Evolutionary conservation across 179 eudicot species (phyloP), one percentile per base, ranked within the genome.

Genomic region (Patellifolia procumbens): DNA sequence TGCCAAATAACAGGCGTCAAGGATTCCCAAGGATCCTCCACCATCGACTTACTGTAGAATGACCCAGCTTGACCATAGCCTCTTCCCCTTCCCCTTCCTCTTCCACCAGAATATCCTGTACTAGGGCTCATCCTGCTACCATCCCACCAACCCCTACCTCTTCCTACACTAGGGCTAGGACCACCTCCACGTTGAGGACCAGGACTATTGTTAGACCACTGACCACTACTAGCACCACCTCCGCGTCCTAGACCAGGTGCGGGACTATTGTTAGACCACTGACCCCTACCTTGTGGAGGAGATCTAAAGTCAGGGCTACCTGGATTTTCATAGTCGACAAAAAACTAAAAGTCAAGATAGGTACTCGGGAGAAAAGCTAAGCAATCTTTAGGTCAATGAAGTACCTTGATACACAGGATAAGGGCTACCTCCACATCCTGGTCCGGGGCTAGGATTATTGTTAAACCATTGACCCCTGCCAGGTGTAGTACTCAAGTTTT

Each of bases 21-120:
- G 66, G 74, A 72, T 75, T 83, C 75, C 97, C 97, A 91, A 5
- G 97, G 94, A 65, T 91, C 94, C 74, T 90, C 91, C 34, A 88
- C 75, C 97, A 91, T 91, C 65, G 94, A 90, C 83, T 76, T 90
- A 70, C 85, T 28, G 70, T 82, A 91, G 73, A 79, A 77, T 26
- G 81, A 82, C 62, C 84, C 71, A 28, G 82, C 81, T 26, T 85
- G 85, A 49, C 70, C 81, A 51, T 79, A 78, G 64, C 88, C 83
- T 60, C 78, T 79, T 76, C 87, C 82, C 48, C 78, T 79, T 76
- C 87, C 82, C 48, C 74, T 76, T 72, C 86, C 88, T 82, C 94
- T 83, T 39, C 87, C 80, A 43, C 82, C 78, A 16, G 86, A 52
- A 19, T 56, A 71, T 59, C 83, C 76, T 59, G 79, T 64, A 61